Percentiles rank a stretch among this genome's conserved stretches.
Evolutionary conservation across 169 alveolate genomes (phyloP).

Genomic region (Neospora caninum): DNA sequence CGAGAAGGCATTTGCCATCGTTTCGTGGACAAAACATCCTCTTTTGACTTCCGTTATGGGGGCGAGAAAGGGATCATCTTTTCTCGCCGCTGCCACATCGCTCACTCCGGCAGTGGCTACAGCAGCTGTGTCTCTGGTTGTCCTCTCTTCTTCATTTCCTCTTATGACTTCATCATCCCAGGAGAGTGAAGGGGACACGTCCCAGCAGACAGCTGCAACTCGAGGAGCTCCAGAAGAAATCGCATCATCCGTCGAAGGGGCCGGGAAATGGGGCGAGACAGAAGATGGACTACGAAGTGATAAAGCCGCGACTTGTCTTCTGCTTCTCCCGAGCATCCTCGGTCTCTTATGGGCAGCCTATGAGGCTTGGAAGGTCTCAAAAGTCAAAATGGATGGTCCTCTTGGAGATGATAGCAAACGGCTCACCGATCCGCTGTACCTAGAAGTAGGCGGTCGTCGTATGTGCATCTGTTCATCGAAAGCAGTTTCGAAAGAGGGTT

Average conservation of each 20-base stretch:
- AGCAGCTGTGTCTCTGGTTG: background rate
- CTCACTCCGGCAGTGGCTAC: background rate
- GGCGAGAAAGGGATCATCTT: background rate
- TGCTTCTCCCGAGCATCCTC: conserved; percentile 30
- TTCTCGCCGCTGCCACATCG: background rate
- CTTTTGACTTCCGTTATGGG: background rate
- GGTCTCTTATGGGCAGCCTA: conserved; percentile 45
- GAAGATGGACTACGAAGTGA: background rate
- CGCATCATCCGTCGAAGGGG: background rate
- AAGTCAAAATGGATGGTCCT: conserved; percentile 47
- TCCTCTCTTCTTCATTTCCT: background rate
- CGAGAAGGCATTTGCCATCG: too few species aligned
- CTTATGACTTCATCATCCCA: background rate
- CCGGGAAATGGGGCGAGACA: background rate
- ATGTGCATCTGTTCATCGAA: background rate
- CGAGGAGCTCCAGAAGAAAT: background rate
- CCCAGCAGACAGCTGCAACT: background rate
- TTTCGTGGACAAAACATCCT: background rate
- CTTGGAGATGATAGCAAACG: conserved; percentile 32
- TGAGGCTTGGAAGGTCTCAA: conserved; percentile 45
- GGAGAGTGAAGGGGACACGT: background rate
- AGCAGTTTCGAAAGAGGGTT: background rate
- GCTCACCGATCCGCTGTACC: conserved; percentile 55
- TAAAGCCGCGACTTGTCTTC: background rate
- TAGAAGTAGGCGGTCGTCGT: conserved; percentile 33